Base-by-base conservation (phyloP, 139 green algal genomes). In the Chlorella sp. region DNA sequence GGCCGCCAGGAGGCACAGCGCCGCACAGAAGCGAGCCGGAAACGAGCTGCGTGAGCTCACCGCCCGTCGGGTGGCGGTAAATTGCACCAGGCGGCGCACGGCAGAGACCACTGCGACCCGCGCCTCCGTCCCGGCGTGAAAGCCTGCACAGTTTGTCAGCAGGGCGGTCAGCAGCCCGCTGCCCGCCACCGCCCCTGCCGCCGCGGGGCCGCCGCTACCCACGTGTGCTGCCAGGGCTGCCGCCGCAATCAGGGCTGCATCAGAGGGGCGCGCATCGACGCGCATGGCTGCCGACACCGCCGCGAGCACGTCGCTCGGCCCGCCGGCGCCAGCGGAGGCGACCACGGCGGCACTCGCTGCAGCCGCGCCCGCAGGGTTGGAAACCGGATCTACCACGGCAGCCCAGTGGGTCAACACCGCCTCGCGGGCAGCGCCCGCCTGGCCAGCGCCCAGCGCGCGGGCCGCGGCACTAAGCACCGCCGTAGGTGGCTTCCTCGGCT, bases 121-220 rank as follows among this genome's bases (percentile, higher is more conserved):
- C 14, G 17, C 23, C 7, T 51, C 53, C 2, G 38, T n/a, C n/a
- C 41, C 8, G 9, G 6, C 1, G 41, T 31, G 53, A 75, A 65
- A 40, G 33, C 65, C 5, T 33, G 53, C 15, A 75, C 27, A 64
- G 36, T 53, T 75, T 75, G n/a, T 51, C 51, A 23, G 53, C 51
- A 75, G 53, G 14, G 36, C 35, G 38, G 41, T 40, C 36, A 67
- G n/a, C 40, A 65, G 38, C 1, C 27, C 29, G 71, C 71, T 69
- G 58, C 25, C 58, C 8, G 25, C 71, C 42, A 69, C 15, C 27
- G 58, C 41, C 8, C 58, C 71, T 23, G 58, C 71, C 8, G 42
- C 71, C 1, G 23, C 15, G 11, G 42, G 40, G 3, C 56, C 48
- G 19, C 41, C 71, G 42, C 42, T 29, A 0, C 58, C 43, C 2